phyloP scores from a whole-genome alignment of 768 basidiomycete species.

The Phaeotremella fagi region DNA sequence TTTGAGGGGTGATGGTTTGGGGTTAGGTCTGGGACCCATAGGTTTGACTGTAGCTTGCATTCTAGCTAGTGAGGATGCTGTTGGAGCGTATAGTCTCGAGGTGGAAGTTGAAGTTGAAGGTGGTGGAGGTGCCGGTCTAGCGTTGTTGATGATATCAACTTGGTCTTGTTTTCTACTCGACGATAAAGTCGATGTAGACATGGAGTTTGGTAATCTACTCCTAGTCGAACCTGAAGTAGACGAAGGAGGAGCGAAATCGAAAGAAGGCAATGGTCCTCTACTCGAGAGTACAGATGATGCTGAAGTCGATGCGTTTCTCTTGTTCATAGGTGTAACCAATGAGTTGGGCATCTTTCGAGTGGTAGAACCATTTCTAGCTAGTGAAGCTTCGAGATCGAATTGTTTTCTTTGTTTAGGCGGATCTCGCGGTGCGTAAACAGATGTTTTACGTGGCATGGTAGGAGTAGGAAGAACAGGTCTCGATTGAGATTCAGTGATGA shows the following conservation, averaged over 20 bases:
- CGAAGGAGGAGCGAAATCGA: constrained; percentile 13
- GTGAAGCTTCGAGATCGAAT: constrained; percentile 15
- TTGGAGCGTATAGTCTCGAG: constrained; percentile 34
- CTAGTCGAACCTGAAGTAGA: background rate
- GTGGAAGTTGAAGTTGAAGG: background rate
- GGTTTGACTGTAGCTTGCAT: constrained; percentile 44
- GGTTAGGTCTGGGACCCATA: constrained; percentile 7
- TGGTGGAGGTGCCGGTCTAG: constrained; percentile 20
- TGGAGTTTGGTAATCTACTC: constrained; percentile 22
- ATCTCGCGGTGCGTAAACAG: constrained; percentile 18
- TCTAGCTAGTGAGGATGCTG: constrained; percentile 34
- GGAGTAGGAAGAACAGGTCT: constrained; percentile 2
- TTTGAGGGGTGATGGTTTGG: constrained; percentile 1
- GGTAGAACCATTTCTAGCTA: constrained; percentile 5
- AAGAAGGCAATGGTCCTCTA: background rate
- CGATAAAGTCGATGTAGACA: constrained; percentile 16
- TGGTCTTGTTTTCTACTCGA: constrained; percentile 26
- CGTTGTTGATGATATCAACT: constrained; percentile 31
- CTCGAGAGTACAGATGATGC: background rate
- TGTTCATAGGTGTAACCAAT: background rate
- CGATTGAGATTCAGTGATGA: background rate
- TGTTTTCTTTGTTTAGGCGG: constrained; percentile 1
- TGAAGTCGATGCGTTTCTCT: constrained; percentile 22
- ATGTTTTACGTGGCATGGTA: constrained; percentile 17
- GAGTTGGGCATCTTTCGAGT: background rate